Conservation (phyloP, 768 basidiomycete genomes). For the Candolleomyces efflorescens region DNA sequence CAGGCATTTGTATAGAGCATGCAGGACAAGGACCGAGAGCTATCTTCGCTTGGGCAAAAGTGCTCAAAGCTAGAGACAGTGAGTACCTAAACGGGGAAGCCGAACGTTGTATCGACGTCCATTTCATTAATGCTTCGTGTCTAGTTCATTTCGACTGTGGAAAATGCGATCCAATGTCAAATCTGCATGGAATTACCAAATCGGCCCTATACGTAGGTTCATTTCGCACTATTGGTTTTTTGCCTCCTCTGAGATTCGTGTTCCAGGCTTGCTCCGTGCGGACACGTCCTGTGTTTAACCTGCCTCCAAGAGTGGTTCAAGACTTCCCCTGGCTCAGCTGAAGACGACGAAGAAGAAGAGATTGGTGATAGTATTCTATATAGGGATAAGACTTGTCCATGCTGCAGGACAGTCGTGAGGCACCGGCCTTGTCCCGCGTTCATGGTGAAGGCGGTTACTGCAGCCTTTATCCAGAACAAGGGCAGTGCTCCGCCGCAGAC, state of each 20-base stretch:
- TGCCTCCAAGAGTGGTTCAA: constrained; percentile 81
- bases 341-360: constrained; percentile 36
- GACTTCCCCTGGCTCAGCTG: constrained; percentile 49
- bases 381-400: constrained; percentile 69
- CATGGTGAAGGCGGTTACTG: constrained; percentile 56
- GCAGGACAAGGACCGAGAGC: constrained; percentile 41
- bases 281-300: constrained; percentile 67
- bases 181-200: constrained; percentile 71
- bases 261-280: constrained; percentile 65
- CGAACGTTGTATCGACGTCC: no score
- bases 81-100: constrained; percentile 4
- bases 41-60: constrained; percentile 42
- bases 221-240: neutral
- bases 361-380: constrained; percentile 45
- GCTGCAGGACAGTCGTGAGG: constrained; percentile 55
- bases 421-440: constrained; percentile 67
- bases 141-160: constrained; percentile 53
- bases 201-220: constrained; percentile 63
- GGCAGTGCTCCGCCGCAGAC: constrained; percentile 31
- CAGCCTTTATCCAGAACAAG: constrained; percentile 29
- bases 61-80: constrained; percentile 57
- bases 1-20: constrained; percentile 27
- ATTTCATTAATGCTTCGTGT: neutral
- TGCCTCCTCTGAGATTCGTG: constrained; percentile 7
- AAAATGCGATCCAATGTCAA: constrained; percentile 63